These are phyloP conservation scores for Phytomonas sp. DNA, from an alignment of 208 protist species.

Conservation along the genomic window DNA sequence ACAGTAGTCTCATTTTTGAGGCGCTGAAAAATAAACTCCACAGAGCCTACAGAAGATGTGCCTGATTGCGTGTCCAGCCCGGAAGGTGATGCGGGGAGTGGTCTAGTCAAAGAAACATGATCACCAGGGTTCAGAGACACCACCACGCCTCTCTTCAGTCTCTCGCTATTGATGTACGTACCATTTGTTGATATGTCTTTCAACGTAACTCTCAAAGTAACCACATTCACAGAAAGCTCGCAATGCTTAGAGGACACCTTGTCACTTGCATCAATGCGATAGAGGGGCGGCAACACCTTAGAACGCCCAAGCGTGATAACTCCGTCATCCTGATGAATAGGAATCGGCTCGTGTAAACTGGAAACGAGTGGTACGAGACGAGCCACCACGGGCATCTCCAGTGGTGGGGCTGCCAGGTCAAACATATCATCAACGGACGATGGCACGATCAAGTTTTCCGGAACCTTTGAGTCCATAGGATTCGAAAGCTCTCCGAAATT, in stretches of 20 bases:
- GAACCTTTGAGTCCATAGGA: background rate
- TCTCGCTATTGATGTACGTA: conserved; percentile 63
- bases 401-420: conserved; percentile 57
- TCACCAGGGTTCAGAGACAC: conserved; percentile 54
- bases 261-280: conserved; percentile 36
- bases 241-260: conserved; percentile 72
- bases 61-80: background rate
- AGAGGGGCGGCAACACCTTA: conserved; percentile 48
- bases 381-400: conserved; percentile 57
- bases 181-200: conserved; percentile 74
- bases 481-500: background rate
- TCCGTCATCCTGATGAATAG: conserved; percentile 36
- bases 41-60: conserved; percentile 1
- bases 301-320: conserved; percentile 50
- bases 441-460: background rate
- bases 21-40: conserved; percentile 57
- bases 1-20: conserved; percentile 27
- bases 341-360: conserved; percentile 16
- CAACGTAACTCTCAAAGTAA: conserved; percentile 40
- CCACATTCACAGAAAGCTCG: conserved; percentile 44
- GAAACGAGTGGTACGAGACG: conserved; percentile 43
- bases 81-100: background rate
- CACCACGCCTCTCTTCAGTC: conserved; percentile 26
- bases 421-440: conserved; percentile 53
- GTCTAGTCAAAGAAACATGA: conserved; percentile 28